A percentile compares a stretch with the other conserved stretches of the same genome.
These are phyloP conservation scores for Sphagnum fallax DNA, from an alignment of 228 moss, liverwort and hornwort species.

Conservation along the genomic window DNA sequence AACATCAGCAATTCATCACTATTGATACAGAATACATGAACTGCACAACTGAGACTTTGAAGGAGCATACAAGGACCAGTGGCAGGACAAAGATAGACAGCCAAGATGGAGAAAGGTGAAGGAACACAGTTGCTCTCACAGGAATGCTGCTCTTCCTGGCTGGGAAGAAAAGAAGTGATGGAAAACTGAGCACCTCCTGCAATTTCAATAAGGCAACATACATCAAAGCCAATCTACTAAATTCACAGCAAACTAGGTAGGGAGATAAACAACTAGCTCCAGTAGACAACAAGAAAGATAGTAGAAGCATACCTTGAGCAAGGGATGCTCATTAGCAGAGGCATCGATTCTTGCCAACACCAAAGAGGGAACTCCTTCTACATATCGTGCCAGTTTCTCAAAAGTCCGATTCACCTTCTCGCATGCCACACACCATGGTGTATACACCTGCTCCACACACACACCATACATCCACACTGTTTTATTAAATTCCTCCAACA, in stretches of 20 bases:
- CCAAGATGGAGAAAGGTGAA: slow-evolving; percentile 1
- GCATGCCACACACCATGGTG: slow-evolving; percentile 72
- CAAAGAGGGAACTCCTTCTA: slow-evolving; percentile 51
- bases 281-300: background rate
- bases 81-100: background rate
- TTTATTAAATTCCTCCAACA: no score
- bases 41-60: background rate
- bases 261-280: no score
- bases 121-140: slow-evolving; percentile 31
- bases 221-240: background rate
- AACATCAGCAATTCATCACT: background rate
- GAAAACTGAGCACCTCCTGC: slow-evolving; percentile 41
- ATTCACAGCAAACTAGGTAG: background rate
- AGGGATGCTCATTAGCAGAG: slow-evolving; percentile 75
- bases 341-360: slow-evolving; percentile 70
- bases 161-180: slow-evolving; percentile 61
- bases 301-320: slow-evolving; percentile 36
- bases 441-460: slow-evolving; percentile 41
- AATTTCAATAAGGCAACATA: background rate
- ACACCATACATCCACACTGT: background rate
- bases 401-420: slow-evolving; percentile 59
- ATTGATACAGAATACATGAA: background rate
- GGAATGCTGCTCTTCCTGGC: slow-evolving; percentile 33
- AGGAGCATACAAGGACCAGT: background rate
- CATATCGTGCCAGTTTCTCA: slow-evolving; percentile 63